phyloP scores from a whole-genome alignment of 257 asterid genomes.

The Mitragyna speciosa region DNA sequence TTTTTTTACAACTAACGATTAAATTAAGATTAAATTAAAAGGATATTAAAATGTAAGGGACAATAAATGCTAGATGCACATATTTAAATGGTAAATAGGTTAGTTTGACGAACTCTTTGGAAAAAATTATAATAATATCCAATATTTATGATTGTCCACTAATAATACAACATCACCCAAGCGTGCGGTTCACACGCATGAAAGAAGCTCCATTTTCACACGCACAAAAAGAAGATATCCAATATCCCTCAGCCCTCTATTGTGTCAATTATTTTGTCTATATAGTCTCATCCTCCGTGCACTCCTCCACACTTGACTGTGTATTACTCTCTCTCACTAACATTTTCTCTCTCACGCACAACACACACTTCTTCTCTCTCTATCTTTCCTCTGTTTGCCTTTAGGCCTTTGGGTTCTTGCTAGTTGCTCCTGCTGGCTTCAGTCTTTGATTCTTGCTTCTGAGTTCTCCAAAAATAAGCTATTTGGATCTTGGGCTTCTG shows the following conservation, averaged over 20 bases:
- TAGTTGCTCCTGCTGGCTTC: slow-evolving; percentile 10
- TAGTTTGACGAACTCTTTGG: too few relatives aligned
- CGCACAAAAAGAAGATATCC: slow-evolving; percentile 21
- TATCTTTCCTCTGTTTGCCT: slow-evolving; percentile 6
- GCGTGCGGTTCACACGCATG: slow-evolving; percentile 70
- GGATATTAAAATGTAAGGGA: too few relatives aligned
- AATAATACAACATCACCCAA: slow-evolving; percentile 22
- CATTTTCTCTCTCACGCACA: slow-evolving; percentile 3
- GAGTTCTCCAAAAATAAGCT: slow-evolving; percentile 16
- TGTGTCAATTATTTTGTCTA: slow-evolving; percentile 37
- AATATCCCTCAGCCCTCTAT: too few relatives aligned
- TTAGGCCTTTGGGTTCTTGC: slow-evolving; percentile 1
- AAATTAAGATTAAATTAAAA: too few relatives aligned
- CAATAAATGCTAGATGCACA: too few relatives aligned
- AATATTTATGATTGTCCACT: slow-evolving; percentile 19
- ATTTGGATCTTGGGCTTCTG: slow-evolving; percentile 28
- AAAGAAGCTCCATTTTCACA: slow-evolving; percentile 31
- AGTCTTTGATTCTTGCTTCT: slow-evolving; percentile 21
- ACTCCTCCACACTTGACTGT: slow-evolving; percentile 42
- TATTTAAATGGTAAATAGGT: too few relatives aligned
- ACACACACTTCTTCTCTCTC: background rate
- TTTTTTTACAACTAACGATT: too few relatives aligned
- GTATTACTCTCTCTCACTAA: slow-evolving; percentile 15
- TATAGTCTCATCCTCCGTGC: slow-evolving; percentile 59
- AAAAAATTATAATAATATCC: too few relatives aligned